These are phyloP conservation scores for Pseudohyphozyma bogoriensis DNA, from an alignment of 768 basidiomycete genomes.

Conservation along the genomic window DNA sequence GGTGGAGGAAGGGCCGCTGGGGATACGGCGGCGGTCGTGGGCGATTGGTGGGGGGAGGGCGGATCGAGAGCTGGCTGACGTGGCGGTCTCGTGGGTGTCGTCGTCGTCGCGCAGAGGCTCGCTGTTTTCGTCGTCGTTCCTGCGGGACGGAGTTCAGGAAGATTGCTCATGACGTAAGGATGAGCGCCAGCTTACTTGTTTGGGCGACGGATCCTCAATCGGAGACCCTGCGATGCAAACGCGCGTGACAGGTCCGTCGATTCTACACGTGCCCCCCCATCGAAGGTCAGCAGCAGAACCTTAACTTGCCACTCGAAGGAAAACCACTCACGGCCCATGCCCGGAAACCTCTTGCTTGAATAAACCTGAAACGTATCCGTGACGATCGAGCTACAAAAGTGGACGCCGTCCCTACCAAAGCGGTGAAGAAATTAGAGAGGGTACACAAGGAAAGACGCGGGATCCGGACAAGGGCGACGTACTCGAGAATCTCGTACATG, in stretches of 20 bases:
- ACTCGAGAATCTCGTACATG: conserved; percentile 78
- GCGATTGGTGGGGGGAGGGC: background rate
- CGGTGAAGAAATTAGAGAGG: too few relatives aligned
- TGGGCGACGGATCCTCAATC: conserved; percentile 17
- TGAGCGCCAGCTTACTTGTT: background rate
- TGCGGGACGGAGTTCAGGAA: background rate
- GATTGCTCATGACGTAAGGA: background rate
- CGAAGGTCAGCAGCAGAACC: background rate
- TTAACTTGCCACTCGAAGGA: background rate
- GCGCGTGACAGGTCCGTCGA: conserved; percentile 21
- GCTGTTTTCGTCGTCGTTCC: conserved; percentile 1
- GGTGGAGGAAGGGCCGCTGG: too few relatives aligned
- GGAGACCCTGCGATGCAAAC: conserved; percentile 18
- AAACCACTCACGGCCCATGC: conserved; percentile 68
- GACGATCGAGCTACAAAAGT: conserved; percentile 81
- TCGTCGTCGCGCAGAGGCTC: background rate
- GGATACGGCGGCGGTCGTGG: too few relatives aligned
- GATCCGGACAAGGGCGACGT: background rate
- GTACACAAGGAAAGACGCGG: conserved; percentile 45
- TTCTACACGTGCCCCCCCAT: too few relatives aligned
- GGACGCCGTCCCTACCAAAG: conserved; percentile 70
- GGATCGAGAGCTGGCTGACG: background rate
- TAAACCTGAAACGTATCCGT: conserved; percentile 87
- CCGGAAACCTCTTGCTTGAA: conserved; percentile 91
- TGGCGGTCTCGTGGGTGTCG: background rate